A percentile compares a stretch with the other conserved stretches of the same genome.
These are phyloP conservation scores for Tuber borchii DNA, from an alignment of 495 filamentous ascomycete species.

Conservation along the genomic window DNA sequence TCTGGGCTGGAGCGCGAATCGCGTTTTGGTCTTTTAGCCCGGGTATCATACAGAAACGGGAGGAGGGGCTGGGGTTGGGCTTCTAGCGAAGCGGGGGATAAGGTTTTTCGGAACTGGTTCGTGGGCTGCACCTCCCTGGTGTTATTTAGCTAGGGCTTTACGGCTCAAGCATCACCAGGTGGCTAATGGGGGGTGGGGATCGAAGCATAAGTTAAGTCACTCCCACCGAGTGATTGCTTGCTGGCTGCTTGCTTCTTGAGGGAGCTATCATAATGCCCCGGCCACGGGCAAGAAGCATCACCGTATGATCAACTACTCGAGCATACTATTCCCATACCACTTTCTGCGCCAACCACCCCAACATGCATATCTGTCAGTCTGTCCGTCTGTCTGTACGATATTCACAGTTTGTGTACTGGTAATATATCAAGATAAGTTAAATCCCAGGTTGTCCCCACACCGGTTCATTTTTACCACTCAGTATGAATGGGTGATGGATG, in stretches of 20 bases:
- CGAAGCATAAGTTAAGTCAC: background rate
- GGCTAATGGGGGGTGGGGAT: background rate
- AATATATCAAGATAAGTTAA: background rate
- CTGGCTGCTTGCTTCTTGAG: background rate
- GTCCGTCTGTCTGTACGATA: background rate
- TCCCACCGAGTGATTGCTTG: background rate
- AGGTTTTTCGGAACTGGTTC: background rate
- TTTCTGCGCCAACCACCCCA: background rate
- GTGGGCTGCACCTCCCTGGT: background rate
- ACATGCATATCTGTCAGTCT: background rate
- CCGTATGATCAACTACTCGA: background rate
- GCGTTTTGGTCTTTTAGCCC: background rate
- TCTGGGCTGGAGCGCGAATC: background rate
- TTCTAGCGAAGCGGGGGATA: background rate
- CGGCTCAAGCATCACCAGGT: background rate
- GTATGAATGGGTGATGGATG: background rate
- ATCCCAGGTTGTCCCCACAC: background rate
- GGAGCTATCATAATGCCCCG: background rate
- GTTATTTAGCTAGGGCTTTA: background rate
- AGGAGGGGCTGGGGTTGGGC: background rate
- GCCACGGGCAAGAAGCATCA: background rate
- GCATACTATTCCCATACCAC: background rate
- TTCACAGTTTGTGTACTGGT: background rate
- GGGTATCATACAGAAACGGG: background rate
- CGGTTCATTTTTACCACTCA: background rate